A percentile compares a stretch with the other conserved stretches of the same genome.
phyloP scores from a whole-genome alignment of 345 rosid species.

The Orychophragmus violaceus region DNA sequence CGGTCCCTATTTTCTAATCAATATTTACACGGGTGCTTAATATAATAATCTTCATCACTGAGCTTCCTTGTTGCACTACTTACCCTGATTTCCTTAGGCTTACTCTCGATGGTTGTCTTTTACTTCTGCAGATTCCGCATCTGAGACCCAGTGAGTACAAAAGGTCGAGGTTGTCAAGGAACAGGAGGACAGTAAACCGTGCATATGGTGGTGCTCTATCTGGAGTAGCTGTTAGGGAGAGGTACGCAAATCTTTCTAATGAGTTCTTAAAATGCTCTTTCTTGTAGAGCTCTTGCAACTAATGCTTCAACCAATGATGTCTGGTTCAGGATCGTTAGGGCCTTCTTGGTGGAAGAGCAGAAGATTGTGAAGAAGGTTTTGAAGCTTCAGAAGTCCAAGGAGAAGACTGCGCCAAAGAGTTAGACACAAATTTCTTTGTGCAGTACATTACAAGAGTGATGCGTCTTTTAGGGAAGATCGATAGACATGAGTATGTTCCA shows the following conservation, averaged over 20 bases:
- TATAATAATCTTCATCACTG: neutral
- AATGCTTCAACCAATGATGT: neutral
- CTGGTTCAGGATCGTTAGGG: constrained; percentile 46
- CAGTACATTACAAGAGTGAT: neutral
- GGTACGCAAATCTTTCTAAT: constrained; percentile 20
- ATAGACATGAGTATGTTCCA: neutral
- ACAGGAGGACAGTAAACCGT: constrained; percentile 70
- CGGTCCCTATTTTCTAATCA: neutral
- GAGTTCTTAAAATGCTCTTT: neutral
- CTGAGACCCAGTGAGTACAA: constrained; percentile 75
- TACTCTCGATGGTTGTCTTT: neutral
- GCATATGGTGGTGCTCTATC: constrained; percentile 75
- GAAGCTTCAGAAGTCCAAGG: constrained; percentile 54
- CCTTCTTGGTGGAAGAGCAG: constrained; percentile 66
- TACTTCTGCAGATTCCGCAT: constrained; percentile 80
- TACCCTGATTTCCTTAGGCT: too few species aligned
- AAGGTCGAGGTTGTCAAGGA: constrained; percentile 68
- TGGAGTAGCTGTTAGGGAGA: constrained; percentile 70
- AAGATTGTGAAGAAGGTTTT: constrained; percentile 72
- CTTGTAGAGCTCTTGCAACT: neutral
- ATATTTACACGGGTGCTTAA: neutral
- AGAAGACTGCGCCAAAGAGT: constrained; percentile 45
- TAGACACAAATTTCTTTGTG: neutral
- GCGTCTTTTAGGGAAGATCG: neutral
- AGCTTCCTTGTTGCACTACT: neutral